phyloP scores from a whole-genome alignment of 345 rosid genomes.

The Arabidopsis arenosa region DNA sequence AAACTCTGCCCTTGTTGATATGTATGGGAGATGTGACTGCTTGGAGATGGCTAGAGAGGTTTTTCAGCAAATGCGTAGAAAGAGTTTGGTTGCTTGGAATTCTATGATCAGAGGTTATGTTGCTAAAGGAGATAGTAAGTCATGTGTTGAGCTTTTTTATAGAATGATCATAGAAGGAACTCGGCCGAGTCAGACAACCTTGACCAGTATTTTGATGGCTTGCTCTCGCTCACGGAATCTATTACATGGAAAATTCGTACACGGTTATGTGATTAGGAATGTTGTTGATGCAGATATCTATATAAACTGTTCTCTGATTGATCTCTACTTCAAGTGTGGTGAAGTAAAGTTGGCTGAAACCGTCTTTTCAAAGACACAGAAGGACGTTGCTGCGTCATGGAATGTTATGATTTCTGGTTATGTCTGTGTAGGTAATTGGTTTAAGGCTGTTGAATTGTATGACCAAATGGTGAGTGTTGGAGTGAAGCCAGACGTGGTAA shows the following conservation, averaged over 20 bases:
- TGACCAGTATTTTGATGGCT: conserved; percentile 62
- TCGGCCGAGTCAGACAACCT: conserved; percentile 58
- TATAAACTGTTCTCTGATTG: conserved; percentile 52
- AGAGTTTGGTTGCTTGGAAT: conserved; percentile 70
- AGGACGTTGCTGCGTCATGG: conserved; percentile 50
- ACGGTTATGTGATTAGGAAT: conserved; percentile 59
- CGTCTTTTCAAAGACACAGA: conserved; percentile 50
- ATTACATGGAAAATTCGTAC: conserved; percentile 58
- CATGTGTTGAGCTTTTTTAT: conserved; percentile 57
- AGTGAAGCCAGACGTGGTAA: conserved; percentile 62
- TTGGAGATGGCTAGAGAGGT: conserved; percentile 61
- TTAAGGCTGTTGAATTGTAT: conserved; percentile 57
- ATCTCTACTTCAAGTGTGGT: conserved; percentile 73
- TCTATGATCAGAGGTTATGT: conserved; percentile 61
- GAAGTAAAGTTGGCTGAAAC: conserved; percentile 56
- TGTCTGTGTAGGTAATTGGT: conserved; percentile 53
- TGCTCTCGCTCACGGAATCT: conserved; percentile 64
- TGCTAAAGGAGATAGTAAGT: conserved; percentile 53
- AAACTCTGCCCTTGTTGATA: conserved; percentile 71
- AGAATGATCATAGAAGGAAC: conserved; percentile 64
- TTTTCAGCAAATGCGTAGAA: conserved; percentile 54
- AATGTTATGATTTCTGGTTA: conserved; percentile 76
- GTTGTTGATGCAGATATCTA: conserved; percentile 49
- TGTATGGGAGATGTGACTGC: conserved; percentile 72
- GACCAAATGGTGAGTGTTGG: conserved; percentile 53